Base-by-base conservation (phyloP, 345 rosid species). In the Eucalyptus curtisii region DNA sequence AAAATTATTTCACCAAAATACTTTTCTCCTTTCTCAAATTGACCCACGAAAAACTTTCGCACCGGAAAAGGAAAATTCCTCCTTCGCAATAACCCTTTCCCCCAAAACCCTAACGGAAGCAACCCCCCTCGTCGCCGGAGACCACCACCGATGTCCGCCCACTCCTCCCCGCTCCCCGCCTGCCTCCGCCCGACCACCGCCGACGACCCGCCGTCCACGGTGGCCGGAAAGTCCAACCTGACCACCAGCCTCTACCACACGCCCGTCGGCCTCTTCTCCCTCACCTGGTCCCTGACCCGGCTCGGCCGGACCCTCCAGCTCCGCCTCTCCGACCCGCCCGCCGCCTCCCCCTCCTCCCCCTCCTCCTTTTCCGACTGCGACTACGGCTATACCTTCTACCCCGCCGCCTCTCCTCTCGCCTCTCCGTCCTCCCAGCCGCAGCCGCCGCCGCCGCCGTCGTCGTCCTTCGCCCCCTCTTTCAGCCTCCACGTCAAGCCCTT, bases 401-500 rank as follows among this genome's bases (percentile, higher is more conserved):
- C 13, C 86, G 64, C 80, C 59, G 85, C 80, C 89, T 88, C 82
- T 33, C 64, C 81, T 20, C 8, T 40, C 47, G 7, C 47, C 8
- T 71, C 45, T 10, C 27, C 25, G 81, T n/a, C 76, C 22, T 79
- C 86, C 37, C 49, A 5, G 17, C 31, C 31, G 47, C 52, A 53
- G 55, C 57, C 49, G 49, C 89, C 50, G 19, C 17, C 53, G 53
- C 25, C 16, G 66, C 13, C 86, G 85, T 16, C 89, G 45, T 45
- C 86, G 48, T 13, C 88, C 25, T 47, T 27, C 30, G 31, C 90
- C 48, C 49, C 66, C 64, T 89, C 90, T 86, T 96, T 95, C 88
- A 93, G 94, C 47, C 95, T 97, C 88, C 93, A 90, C 64, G 76
- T 95, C 87, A 96, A 95, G 89, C 94, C 95, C 85, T 94, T 95